Percentiles rank a stretch among this genome's conserved stretches.
Evolutionary conservation across 257 asterid species (phyloP).

Genomic region (Solanum neorickii): DNA sequence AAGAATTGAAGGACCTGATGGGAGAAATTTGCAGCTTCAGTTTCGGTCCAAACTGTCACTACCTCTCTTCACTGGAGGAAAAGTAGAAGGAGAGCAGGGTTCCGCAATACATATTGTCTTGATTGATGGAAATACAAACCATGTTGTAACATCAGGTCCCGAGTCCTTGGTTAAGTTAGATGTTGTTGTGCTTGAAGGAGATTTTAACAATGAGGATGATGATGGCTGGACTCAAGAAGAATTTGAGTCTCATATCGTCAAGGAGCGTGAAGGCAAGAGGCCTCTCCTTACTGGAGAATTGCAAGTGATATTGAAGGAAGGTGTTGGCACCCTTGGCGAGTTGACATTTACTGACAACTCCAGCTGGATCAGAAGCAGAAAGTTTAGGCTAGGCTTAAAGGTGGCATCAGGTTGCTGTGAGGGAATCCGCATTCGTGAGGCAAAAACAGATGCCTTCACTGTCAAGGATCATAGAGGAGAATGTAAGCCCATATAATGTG

Average conservation of each 20-base stretch:
- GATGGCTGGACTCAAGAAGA: constrained; percentile 79
- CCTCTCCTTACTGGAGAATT: constrained; percentile 84
- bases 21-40: constrained; percentile 71
- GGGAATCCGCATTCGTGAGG: constrained; percentile 69
- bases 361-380: constrained; percentile 97
- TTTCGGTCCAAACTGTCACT: constrained; percentile 77
- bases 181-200: constrained; percentile 85
- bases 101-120: constrained; percentile 66
- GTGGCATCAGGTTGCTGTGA: constrained; percentile 56
- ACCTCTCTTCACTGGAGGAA: constrained; percentile 87
- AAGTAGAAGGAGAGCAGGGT: constrained; percentile 88
- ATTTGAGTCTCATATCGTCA: constrained; percentile 78
- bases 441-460: constrained; percentile 87
- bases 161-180: constrained; percentile 68
- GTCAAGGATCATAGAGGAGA: constrained; percentile 99
- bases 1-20: constrained; percentile 77
- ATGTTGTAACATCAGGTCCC: constrained; percentile 64
- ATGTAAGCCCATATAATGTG: constrained; percentile 35
- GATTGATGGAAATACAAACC: constrained; percentile 57
- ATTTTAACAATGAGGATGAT: constrained; percentile 74
- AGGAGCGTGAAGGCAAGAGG: constrained; percentile 89
- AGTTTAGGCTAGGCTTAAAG: constrained; percentile 80
- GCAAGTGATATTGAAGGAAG: constrained; percentile 74
- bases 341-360: constrained; percentile 91
- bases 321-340: constrained; percentile 83